Base-by-base conservation (phyloP, 1,284 basidiomycete species). In the Agroathelia rolfsii region DNA sequence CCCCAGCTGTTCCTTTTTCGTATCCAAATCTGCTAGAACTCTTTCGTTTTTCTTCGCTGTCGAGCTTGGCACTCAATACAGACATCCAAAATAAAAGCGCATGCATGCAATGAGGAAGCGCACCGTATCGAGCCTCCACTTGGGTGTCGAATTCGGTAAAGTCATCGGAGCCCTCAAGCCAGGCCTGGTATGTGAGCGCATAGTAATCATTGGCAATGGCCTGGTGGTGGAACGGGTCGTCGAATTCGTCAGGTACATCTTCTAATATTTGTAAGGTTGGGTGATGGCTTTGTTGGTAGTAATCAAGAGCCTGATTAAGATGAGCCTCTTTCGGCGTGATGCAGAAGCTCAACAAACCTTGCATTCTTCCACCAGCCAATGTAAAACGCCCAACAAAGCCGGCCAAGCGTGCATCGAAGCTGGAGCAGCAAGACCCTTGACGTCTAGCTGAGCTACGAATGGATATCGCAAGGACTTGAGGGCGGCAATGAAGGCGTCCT, bases 401-500 rank as follows among this genome's bases (percentile, higher is more conserved):
- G 85, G 84, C 90, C 88, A 93, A 11, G 80, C 76, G 52, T 85
- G 81, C 60, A 81, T 77, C 38, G 78, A 81, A 0, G 84, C 87
- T 0, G 87, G 83, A 2, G 87, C 79, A 3, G 76, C 76, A n/a
- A 94, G 56, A 66, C 81, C 85, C 39, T 84, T 89, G 32, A 76
- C 73, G 43, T 87, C 81, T 5, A 92, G 66, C 34, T 72, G 64
- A 31, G 77, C 68, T 5, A 75, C 64, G 37, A 73, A 82, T 0
- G 88, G 86, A 53, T 93, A 94, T 40, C 68, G 66, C 32, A 88
- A 55, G 6, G 78, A 74, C 48, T 74, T 81, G 35, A 94, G 51
- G 10, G 84, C 64, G 6, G 69, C 67, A 9, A 84, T 63, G 46
- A 86, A 80, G 42, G 90, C 83, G 27, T 90, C 86, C 43, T 92